Evolutionary conservation across 352 stramenopile genomes (phyloP).

Genomic region (Phytophthora pluvialis): DNA sequence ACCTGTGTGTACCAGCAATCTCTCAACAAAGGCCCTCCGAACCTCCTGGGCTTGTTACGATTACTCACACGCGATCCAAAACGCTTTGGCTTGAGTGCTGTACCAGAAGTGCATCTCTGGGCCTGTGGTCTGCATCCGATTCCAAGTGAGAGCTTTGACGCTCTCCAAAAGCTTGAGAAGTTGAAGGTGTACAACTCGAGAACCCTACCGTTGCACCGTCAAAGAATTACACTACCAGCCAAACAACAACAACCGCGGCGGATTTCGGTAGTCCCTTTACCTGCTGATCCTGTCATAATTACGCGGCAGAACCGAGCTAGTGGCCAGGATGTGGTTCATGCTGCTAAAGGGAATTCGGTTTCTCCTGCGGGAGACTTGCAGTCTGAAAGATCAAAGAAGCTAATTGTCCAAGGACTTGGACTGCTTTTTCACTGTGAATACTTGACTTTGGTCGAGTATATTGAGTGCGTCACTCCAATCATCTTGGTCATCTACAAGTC

Average conservation of each 20-base stretch:
- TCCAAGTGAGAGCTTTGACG: not conserved
- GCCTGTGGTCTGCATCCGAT: conserved; percentile 1
- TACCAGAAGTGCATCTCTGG: conserved; percentile 1
- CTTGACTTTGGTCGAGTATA: conserved; percentile 39
- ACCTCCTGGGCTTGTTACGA: too few species aligned
- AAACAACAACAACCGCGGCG: not conserved
- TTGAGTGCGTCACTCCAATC: conserved; percentile 41
- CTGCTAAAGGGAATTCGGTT: too few species aligned
- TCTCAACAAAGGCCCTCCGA: too few species aligned
- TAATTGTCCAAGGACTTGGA: conserved; percentile 19
- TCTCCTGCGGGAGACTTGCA: too few species aligned
- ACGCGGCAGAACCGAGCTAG: not conserved
- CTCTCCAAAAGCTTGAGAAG: not conserved
- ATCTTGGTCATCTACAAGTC: conserved; percentile 38
- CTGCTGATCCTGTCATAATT: not conserved
- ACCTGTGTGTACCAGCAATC: not conserved
- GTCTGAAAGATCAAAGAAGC: conserved; percentile 9
- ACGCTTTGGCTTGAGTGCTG: too few species aligned
- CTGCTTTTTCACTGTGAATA: conserved; percentile 41
- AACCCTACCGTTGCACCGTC: not conserved
- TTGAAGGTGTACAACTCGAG: not conserved
- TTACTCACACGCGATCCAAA: too few species aligned
- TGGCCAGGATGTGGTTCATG: too few species aligned
- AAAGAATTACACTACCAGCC: too few species aligned
- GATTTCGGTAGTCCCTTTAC: not conserved